Base-by-base conservation (phyloP, 2,329 filamentous ascomycete genomes). In the Cladosporium sp. region DNA sequence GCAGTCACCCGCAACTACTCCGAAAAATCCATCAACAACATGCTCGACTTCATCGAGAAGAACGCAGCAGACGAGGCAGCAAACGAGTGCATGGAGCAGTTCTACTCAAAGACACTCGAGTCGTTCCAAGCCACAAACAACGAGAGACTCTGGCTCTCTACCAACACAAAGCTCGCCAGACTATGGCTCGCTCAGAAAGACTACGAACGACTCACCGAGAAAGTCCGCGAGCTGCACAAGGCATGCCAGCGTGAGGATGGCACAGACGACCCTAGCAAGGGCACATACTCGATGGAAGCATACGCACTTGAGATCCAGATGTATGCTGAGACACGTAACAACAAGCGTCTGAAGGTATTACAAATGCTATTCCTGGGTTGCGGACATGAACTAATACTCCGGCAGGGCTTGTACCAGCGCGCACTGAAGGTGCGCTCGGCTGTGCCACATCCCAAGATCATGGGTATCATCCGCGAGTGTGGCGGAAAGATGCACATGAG, bases 401-500 rank as follows among this genome's bases (percentile, higher is more conserved):
- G 48, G 23, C 71, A 85, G 83, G 86, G 89, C 16, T 84, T 98
- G 18, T 99, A 98, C 78, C 91, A 97, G 77, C 90, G 91, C 67
- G 95, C 95, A 5, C 85, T 99, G 58, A 91, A 91, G 70, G 94
- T 99, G 63, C 90, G 92, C 68, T 98, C 95, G n/a, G 95, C 95
- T 0, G 95, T 99, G 14, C 94, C 95, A 46, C 95, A 99, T 80
- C 95, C 95, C 66, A 96, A 97, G 81, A 97, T 99, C 77, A 97
- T 98, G 92, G 95, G 95, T 60, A 94, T 99, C 77, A 99, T 99
- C 76, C 90, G 94, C 63, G 95, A 99, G 81, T 99, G 95, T 77
- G 95, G 95, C 74, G 95, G 95, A 72, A 99, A 99, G 84, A 99
- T 99, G 95, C 93, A 98, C 82, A 98, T 99, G 95, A 95, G 91